Evolutionary conservation across 2,329 filamentous ascomycete species (phyloP).

Genomic region (Phyllosticta citriasiana): DNA sequence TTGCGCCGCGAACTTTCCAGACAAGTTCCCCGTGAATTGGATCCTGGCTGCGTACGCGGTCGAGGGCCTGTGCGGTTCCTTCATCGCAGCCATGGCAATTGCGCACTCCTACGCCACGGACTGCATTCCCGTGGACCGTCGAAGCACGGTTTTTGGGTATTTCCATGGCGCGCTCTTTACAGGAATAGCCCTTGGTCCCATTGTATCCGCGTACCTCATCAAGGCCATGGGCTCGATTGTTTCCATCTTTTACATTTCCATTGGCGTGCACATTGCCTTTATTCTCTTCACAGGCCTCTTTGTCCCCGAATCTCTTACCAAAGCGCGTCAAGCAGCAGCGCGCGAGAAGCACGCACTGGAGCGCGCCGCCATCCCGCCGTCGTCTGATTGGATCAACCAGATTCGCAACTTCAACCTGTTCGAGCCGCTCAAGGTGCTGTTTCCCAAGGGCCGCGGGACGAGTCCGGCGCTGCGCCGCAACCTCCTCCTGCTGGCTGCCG

Average conservation of each 20-base stretch:
- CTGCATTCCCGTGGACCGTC: slow-evolving; percentile 68
- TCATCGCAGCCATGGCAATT: slow-evolving; percentile 70
- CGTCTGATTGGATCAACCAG: slow-evolving; percentile 35
- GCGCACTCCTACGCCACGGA: slow-evolving; percentile 83
- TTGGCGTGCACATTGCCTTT: slow-evolving; percentile 65
- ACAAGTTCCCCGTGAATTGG: slow-evolving; percentile 64
- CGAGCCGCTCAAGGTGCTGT: slow-evolving; percentile 66
- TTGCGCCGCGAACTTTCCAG: slow-evolving; percentile 63
- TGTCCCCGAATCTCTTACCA: slow-evolving; percentile 76
- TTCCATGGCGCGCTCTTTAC: slow-evolving; percentile 82
- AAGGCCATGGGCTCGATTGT: slow-evolving; percentile 64
- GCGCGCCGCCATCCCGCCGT: slow-evolving; percentile 22
- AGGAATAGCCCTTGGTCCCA: slow-evolving; percentile 79
- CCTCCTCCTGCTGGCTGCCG: slow-evolving; percentile 65
- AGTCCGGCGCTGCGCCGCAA: slow-evolving; percentile 60
- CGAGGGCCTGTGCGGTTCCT: slow-evolving; percentile 81
- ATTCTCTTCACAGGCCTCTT: slow-evolving; percentile 60
- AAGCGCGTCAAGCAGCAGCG: slow-evolving; percentile 58
- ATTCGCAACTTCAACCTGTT: slow-evolving; percentile 53
- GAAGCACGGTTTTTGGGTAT: slow-evolving; percentile 78
- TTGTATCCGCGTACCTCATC: slow-evolving; percentile 71
- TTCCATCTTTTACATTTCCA: slow-evolving; percentile 72
- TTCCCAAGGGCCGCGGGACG: slow-evolving; percentile 57
- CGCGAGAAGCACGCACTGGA: slow-evolving; percentile 52
- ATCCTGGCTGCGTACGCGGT: slow-evolving; percentile 65